Evolutionary conservation across 106 monocot species (phyloP).

Genomic region (Dendrobium officinale): DNA sequence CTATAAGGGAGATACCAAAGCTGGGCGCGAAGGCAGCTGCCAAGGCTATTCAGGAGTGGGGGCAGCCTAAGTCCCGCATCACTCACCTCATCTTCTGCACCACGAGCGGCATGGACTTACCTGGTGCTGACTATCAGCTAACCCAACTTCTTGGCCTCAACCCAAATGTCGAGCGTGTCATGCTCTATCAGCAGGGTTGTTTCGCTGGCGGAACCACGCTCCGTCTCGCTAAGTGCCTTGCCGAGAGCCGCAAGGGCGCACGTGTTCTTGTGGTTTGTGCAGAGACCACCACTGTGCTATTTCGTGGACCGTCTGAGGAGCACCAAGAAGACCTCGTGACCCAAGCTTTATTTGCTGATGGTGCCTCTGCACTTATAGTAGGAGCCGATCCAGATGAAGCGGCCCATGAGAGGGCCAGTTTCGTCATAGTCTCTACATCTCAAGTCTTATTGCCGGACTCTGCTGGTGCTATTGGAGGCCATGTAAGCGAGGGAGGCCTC

Average conservation of each 20-base stretch:
- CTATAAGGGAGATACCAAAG: not conserved
- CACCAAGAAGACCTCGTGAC: not conserved
- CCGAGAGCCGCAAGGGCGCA: not conserved
- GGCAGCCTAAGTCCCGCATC: slow-evolving; percentile 3
- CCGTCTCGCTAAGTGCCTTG: slow-evolving; percentile 1
- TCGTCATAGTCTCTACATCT: not conserved
- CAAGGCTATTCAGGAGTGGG: slow-evolving; percentile 4
- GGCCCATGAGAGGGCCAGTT: not conserved
- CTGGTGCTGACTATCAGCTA: slow-evolving; percentile 6
- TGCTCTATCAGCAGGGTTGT: not conserved
- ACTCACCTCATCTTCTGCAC: slow-evolving; percentile 13
- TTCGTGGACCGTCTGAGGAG: slow-evolving; percentile 4
- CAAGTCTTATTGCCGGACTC: too few species aligned
- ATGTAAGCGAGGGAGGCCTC: too few species aligned
- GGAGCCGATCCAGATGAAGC: not conserved
- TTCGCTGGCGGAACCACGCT: not conserved
- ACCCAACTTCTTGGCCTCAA: slow-evolving; percentile 5
- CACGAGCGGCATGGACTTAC: slow-evolving; percentile 10
- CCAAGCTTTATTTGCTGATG: slow-evolving; percentile 5
- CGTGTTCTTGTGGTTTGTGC: not conserved
- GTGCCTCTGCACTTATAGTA: not conserved
- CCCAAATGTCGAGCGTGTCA: not conserved
- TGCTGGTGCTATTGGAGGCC: too few species aligned
- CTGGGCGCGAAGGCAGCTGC: slow-evolving; percentile 1
- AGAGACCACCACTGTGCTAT: not conserved